A percentile compares a stretch with the other conserved stretches of the same genome.
Conservation (phyloP, 192 early-diverging fungal genomes). For the Martensiomyces pterosporus region DNA sequence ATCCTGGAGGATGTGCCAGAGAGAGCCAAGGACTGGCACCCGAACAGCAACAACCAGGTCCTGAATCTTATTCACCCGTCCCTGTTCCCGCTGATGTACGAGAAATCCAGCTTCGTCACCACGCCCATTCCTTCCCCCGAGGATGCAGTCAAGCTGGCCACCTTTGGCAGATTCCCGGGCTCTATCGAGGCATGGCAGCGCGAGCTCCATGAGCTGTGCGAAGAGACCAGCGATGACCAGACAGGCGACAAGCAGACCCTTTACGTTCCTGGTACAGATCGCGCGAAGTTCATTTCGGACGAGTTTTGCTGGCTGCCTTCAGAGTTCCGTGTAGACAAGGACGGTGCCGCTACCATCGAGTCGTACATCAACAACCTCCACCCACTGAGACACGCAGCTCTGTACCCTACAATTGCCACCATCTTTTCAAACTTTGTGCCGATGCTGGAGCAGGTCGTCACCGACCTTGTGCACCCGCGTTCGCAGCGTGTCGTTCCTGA, state of each 20-base stretch:
- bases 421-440: slow-evolving; percentile 59
- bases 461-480: slow-evolving; percentile 18
- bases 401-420: slow-evolving; percentile 52
- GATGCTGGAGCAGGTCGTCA: slow-evolving; percentile 57
- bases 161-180: slow-evolving; percentile 27
- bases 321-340: slow-evolving; percentile 53
- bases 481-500: slow-evolving; percentile 7
- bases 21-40: slow-evolving; percentile 44
- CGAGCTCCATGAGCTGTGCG: not conserved
- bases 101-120: slow-evolving; percentile 8
- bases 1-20: slow-evolving; percentile 39
- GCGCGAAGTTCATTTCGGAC: not conserved
- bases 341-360: slow-evolving; percentile 45
- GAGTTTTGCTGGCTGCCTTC: slow-evolving; percentile 60
- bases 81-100: slow-evolving; percentile 49
- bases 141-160: slow-evolving; percentile 18
- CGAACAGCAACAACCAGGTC: slow-evolving; percentile 47
- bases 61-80: slow-evolving; percentile 55
- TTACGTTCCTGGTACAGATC: slow-evolving; percentile 8
- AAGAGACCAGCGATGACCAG: not conserved
- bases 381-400: slow-evolving; percentile 42
- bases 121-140: slow-evolving; percentile 23
- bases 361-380: slow-evolving; percentile 80
- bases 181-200: slow-evolving; percentile 8
- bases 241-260: not conserved